Evolutionary conservation across 805 yeast genomes (phyloP).

Genomic region (Yamadazyma phyllophila): DNA sequence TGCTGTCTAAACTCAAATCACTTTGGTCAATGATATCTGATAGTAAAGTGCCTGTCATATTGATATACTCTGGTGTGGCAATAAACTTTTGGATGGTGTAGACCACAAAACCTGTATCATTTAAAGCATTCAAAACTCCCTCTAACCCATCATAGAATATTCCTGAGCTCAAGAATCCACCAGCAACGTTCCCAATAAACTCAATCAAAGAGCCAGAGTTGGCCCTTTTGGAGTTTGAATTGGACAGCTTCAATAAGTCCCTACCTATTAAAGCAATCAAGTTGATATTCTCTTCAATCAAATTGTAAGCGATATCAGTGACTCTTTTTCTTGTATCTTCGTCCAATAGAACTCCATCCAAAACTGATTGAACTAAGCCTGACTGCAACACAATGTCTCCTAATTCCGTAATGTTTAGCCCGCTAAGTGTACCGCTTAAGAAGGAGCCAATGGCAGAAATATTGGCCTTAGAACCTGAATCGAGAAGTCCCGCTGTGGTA

Average conservation of each 20-base stretch:
- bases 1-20: slow-evolving; percentile 19
- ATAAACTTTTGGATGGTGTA: slow-evolving; percentile 35
- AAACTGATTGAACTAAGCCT: slow-evolving; percentile 31
- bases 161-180: slow-evolving; percentile 27
- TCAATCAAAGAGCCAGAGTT: slow-evolving; percentile 22
- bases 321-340: slow-evolving; percentile 29
- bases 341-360: slow-evolving; percentile 41
- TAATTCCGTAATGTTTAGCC: slow-evolving; percentile 22
- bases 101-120: slow-evolving; percentile 40
- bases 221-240: slow-evolving; percentile 10
- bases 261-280: slow-evolving; percentile 21
- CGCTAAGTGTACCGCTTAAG: slow-evolving; percentile 3
- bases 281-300: slow-evolving; percentile 31
- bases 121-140: slow-evolving; percentile 33
- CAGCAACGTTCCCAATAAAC: slow-evolving; percentile 29
- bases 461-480: slow-evolving; percentile 6
- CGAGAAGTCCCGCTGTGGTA: slow-evolving; percentile 21
- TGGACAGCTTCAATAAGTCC: slow-evolving; percentile 23
- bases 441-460: slow-evolving; percentile 6
- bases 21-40: slow-evolving; percentile 26
- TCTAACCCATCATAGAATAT: slow-evolving; percentile 23
- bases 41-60: slow-evolving; percentile 34
- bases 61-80: slow-evolving; percentile 32
- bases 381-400: slow-evolving; percentile 26
- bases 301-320: slow-evolving; percentile 27